These are phyloP conservation scores for Metschnikowia koreensis DNA, from an alignment of 805 yeast species.

Conservation along the genomic window DNA sequence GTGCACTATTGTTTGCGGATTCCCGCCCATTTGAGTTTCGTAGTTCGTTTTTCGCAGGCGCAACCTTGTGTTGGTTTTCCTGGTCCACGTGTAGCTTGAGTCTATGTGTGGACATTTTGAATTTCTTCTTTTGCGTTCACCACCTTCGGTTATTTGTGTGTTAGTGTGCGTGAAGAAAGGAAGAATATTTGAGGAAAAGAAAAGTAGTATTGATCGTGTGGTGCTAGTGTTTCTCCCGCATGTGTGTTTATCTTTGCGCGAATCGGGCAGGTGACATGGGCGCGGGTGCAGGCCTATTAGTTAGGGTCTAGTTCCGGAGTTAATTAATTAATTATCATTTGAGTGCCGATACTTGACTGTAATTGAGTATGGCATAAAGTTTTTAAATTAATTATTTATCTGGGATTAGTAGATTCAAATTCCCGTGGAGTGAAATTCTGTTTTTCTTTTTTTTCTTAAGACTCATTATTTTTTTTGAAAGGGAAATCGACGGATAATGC, in stretches of 20 bases:
- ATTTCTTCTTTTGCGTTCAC: not conserved
- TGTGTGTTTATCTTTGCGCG: constrained; percentile 12
- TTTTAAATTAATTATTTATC: no score
- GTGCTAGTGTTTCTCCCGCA: no score
- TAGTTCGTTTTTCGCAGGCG: constrained; percentile 9
- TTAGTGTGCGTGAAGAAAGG: not conserved
- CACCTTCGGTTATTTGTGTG: not conserved
- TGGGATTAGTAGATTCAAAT: no score
- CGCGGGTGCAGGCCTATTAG: not conserved
- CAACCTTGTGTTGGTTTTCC: constrained; percentile 14
- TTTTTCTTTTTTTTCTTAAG: no score
- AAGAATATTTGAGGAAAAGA: not conserved
- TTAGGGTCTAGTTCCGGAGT: no score
- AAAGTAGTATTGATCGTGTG: not conserved
- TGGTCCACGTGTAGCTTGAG: constrained; percentile 11
- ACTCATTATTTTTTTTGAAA: no score
- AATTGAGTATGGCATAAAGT: no score
- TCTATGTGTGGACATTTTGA: constrained; percentile 6
- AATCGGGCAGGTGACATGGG: constrained; percentile 5
- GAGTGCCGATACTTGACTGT: no score
- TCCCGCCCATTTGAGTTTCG: constrained; percentile 9
- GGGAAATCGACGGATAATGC: no score
- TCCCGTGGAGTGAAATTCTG: no score
- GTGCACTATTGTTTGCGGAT: not conserved
- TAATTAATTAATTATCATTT: no score